Conservation (phyloP, 2,329 filamentous ascomycete genomes). For the Dactylonectria macrodidyma region DNA sequence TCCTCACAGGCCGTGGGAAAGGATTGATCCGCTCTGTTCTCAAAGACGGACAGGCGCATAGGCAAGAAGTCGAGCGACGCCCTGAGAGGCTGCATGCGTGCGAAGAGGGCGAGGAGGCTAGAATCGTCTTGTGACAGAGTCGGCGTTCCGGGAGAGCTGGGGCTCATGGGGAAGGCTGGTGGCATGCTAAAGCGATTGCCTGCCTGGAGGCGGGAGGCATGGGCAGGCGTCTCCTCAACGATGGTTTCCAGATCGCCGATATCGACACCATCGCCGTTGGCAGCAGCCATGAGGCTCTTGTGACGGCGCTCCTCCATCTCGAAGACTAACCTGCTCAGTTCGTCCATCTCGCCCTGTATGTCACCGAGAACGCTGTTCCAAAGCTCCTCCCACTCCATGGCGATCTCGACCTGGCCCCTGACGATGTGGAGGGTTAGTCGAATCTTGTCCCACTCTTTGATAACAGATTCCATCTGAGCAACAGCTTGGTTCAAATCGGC, state of each 20-base stretch:
- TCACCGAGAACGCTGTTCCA: constrained; percentile 96
- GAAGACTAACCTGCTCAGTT: constrained; percentile 85
- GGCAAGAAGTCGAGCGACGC: constrained; percentile 96
- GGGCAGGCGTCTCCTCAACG: constrained; percentile 84
- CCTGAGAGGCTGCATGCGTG: constrained; percentile 92
- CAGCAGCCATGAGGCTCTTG: constrained; percentile 77
- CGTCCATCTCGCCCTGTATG: constrained; percentile 89
- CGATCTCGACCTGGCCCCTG: constrained; percentile 93
- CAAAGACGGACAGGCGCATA: constrained; percentile 92
- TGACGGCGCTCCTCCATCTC: constrained; percentile 98
- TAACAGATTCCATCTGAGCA: constrained; percentile 89
- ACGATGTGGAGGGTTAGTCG: constrained; percentile 82
- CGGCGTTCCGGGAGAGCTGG: constrained; percentile 70
- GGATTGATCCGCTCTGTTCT: constrained; percentile 79
- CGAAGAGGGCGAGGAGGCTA: constrained; percentile 89
- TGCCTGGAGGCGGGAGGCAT: constrained; percentile 64
- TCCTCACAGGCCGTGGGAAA: constrained; percentile 96
- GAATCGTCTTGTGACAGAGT: constrained; percentile 83
- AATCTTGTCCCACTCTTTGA: constrained; percentile 88
- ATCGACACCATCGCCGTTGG: constrained; percentile 77
- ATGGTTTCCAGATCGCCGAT: constrained; percentile 94
- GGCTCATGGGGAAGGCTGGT: constrained; percentile 73
- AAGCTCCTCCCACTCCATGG: constrained; percentile 99
- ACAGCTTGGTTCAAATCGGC: constrained; percentile 83
- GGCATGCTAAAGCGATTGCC: constrained; percentile 80